Percentiles rank a stretch among this genome's conserved stretches.
Evolutionary conservation across 2,329 filamentous ascomycete species (phyloP).

Genomic region (Cladophialophora immunda): DNA sequence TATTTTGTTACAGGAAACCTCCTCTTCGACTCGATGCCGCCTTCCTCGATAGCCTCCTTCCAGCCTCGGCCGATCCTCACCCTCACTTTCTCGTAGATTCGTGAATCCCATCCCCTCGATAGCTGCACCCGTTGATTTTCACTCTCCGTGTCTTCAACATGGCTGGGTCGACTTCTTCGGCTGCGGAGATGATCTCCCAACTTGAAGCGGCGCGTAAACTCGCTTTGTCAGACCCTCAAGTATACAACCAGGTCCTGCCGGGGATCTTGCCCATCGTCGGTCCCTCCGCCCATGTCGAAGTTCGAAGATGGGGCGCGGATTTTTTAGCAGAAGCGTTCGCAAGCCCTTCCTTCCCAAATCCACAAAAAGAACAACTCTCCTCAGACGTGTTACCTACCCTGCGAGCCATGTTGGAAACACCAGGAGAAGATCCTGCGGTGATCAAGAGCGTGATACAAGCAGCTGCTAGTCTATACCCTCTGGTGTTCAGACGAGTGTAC

Average conservation of each 20-base stretch:
- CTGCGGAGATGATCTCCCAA: slow-evolving; percentile 69
- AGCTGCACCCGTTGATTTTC: slow-evolving; percentile 13
- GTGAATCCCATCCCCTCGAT: slow-evolving; percentile 20
- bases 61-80: slow-evolving; percentile 11
- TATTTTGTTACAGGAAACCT: neutral
- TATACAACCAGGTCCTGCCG: slow-evolving; percentile 91
- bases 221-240: slow-evolving; percentile 82
- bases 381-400: slow-evolving; percentile 81
- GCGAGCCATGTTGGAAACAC: slow-evolving; percentile 72
- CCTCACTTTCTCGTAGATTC: slow-evolving; percentile 29
- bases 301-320: slow-evolving; percentile 94
- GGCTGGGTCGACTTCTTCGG: slow-evolving; percentile 32
- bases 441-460: slow-evolving; percentile 87
- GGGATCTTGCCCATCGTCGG: slow-evolving; percentile 92
- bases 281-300: slow-evolving; percentile 75
- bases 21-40: slow-evolving; percentile 19
- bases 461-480: slow-evolving; percentile 89
- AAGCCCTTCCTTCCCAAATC: slow-evolving; percentile 79
- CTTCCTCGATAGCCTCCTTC: slow-evolving; percentile 10
- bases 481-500: slow-evolving; percentile 94
- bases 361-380: slow-evolving; percentile 82
- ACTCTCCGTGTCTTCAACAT: slow-evolving; percentile 29
- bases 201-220: slow-evolving; percentile 90
- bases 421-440: slow-evolving; percentile 80
- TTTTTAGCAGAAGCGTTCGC: slow-evolving; percentile 97